phyloP scores from a whole-genome alignment of 2,329 filamentous ascomycete species.

The Cercospora janseana region DNA sequence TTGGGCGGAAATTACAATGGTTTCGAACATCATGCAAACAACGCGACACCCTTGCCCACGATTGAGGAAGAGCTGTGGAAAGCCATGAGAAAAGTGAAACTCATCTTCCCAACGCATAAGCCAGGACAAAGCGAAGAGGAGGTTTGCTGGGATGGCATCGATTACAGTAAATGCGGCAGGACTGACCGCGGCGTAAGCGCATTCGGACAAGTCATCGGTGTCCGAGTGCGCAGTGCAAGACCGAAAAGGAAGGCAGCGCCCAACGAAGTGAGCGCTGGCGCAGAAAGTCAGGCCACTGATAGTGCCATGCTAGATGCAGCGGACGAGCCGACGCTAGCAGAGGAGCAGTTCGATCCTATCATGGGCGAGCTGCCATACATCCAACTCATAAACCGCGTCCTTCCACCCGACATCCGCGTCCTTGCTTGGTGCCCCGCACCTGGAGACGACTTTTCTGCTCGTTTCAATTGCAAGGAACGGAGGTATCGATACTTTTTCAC shows the following conservation, averaged over 20 bases:
- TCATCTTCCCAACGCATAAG: slow-evolving; percentile 67
- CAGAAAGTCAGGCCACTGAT: slow-evolving; percentile 17
- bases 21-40: slow-evolving; percentile 79
- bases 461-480: slow-evolving; percentile 88
- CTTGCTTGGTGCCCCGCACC: slow-evolving; percentile 89
- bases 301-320: slow-evolving; percentile 22
- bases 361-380: slow-evolving; percentile 81
- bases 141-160: slow-evolving; percentile 76
- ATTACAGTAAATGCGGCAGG: slow-evolving; percentile 92
- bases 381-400: slow-evolving; percentile 76
- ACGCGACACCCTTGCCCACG: slow-evolving; percentile 67
- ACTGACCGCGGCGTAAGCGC: slow-evolving; percentile 93
- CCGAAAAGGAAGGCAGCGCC: slow-evolving; percentile 44
- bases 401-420: slow-evolving; percentile 85
- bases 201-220: slow-evolving; percentile 89
- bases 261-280: slow-evolving; percentile 17
- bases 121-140: slow-evolving; percentile 43
- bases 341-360: slow-evolving; percentile 60
- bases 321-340: slow-evolving; percentile 16
- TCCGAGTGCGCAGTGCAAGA: slow-evolving; percentile 76
- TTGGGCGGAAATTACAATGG: slow-evolving; percentile 88
- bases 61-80: slow-evolving; percentile 95
- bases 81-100: slow-evolving; percentile 73
- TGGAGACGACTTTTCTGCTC: slow-evolving; percentile 77
- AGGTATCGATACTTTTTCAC: slow-evolving; percentile 98